These are phyloP conservation scores for Aspergillus neoniger DNA, from an alignment of 2,329 filamentous ascomycete genomes.

Conservation along the genomic window DNA sequence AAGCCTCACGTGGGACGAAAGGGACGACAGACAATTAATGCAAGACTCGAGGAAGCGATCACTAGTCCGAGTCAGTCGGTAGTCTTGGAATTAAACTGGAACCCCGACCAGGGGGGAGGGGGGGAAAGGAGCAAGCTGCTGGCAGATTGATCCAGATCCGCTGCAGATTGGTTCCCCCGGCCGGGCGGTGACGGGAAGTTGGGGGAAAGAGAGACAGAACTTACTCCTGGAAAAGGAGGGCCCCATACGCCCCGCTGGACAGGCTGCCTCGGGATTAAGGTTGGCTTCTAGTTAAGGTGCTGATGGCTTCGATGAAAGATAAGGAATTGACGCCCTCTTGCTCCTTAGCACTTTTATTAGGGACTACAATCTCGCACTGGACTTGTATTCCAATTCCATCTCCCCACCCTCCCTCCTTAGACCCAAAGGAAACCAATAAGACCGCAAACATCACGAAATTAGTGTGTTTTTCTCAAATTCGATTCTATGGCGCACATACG, in stretches of 20 bases:
- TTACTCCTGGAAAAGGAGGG: not conserved
- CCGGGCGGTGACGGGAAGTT: slow-evolving; percentile 23
- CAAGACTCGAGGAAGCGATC: not conserved
- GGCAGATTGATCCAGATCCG: slow-evolving; percentile 4
- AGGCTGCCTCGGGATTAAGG: not conserved
- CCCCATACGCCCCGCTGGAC: not conserved
- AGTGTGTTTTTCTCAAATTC: not conserved
- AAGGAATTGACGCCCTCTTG: not conserved
- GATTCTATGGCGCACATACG: slow-evolving; percentile 2
- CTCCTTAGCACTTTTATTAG: too few relatives aligned
- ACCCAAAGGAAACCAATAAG: not conserved
- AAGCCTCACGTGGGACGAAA: slow-evolving; percentile 7
- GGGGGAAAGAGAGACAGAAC: not conserved
- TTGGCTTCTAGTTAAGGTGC: not conserved
- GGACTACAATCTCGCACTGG: too few relatives aligned
- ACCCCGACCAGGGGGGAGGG: not conserved
- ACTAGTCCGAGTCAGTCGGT: slow-evolving; percentile 20
- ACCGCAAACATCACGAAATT: not conserved
- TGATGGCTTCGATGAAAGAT: not conserved
- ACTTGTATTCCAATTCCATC: not conserved
- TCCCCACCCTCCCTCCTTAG: not conserved
- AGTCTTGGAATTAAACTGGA: slow-evolving; percentile 6
- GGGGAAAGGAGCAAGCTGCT: not conserved
- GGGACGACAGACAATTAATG: not conserved
- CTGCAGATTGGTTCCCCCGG: slow-evolving; percentile 14